Evolutionary conservation across 2,329 filamentous ascomycete species (phyloP).

Genomic region (Claviceps capensis): DNA sequence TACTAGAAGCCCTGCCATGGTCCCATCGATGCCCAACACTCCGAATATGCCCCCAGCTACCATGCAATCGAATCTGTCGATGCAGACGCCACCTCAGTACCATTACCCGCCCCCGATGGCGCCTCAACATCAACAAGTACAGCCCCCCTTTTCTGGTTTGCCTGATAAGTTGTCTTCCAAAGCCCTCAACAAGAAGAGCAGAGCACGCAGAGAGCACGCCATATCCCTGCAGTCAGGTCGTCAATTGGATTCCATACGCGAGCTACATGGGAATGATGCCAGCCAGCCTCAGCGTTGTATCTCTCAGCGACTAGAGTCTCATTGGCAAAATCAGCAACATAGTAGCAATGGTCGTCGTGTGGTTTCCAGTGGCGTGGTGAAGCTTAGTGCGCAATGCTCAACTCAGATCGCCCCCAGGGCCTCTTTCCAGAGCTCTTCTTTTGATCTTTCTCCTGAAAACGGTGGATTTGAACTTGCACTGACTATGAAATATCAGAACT

Average conservation of each 20-base stretch:
- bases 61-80: conserved; percentile 44
- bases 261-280: conserved; percentile 19
- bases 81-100: conserved; percentile 49
- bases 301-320: conserved; percentile 31
- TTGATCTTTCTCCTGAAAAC: conserved; percentile 55
- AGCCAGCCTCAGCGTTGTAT: conserved; percentile 26
- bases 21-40: conserved; percentile 52
- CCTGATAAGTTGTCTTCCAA: conserved; percentile 25
- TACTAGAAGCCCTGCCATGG: conserved; percentile 50
- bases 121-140: conserved; percentile 48
- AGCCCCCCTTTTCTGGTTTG: conserved; percentile 26
- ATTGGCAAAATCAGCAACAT: conserved; percentile 14
- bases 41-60: conserved; percentile 52
- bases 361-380: conserved; percentile 9
- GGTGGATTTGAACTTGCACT: conserved; percentile 62
- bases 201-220: conserved; percentile 31
- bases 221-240: conserved; percentile 28
- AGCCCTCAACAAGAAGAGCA: conserved; percentile 30
- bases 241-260: conserved; percentile 24
- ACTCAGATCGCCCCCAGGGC: background rate
- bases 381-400: conserved; percentile 2
- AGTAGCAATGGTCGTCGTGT: conserved; percentile 10
- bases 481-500: conserved; percentile 55
- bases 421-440: conserved; percentile 12
- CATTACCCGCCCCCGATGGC: conserved; percentile 46